Evolutionary conservation across 75 land plant species (phyloP).

Genomic region (Azolla pinnata): DNA sequence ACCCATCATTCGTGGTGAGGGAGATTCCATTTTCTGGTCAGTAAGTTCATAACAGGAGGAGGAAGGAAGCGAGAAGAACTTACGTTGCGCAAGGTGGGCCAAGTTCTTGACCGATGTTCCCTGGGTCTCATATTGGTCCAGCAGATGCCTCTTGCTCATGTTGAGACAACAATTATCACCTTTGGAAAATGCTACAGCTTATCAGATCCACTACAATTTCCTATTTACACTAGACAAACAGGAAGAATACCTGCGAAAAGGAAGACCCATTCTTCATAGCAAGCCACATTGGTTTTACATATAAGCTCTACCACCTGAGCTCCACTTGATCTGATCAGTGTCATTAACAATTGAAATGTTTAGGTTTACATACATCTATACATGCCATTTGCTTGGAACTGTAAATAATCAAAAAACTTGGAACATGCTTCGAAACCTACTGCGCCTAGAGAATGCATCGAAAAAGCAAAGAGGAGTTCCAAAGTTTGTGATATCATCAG

Average conservation of each 20-base stretch:
- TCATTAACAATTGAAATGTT: neutral
- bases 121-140: slow-evolving; percentile 10
- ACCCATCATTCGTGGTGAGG: neutral
- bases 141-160: neutral
- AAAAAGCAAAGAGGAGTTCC: too few species aligned
- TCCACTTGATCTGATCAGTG: neutral
- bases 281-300: neutral
- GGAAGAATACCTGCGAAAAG: slow-evolving; percentile 2
- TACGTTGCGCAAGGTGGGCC: slow-evolving; percentile 15
- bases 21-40: neutral
- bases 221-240: neutral
- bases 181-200: neutral
- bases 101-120: slow-evolving; percentile 13
- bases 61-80: neutral
- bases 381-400: neutral
- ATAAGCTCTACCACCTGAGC: slow-evolving; percentile 4
- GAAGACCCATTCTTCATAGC: slow-evolving; percentile 2
- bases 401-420: neutral
- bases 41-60: neutral
- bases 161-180: slow-evolving; percentile 14
- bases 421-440: neutral
- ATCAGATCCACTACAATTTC: neutral
- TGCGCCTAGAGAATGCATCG: too few species aligned
- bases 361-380: neutral
- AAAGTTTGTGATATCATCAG: too few species aligned